A percentile compares a stretch with the other conserved stretches of the same genome.
phyloP scores from a whole-genome alignment of 148 eudicot species.

The Cornus controversa region DNA sequence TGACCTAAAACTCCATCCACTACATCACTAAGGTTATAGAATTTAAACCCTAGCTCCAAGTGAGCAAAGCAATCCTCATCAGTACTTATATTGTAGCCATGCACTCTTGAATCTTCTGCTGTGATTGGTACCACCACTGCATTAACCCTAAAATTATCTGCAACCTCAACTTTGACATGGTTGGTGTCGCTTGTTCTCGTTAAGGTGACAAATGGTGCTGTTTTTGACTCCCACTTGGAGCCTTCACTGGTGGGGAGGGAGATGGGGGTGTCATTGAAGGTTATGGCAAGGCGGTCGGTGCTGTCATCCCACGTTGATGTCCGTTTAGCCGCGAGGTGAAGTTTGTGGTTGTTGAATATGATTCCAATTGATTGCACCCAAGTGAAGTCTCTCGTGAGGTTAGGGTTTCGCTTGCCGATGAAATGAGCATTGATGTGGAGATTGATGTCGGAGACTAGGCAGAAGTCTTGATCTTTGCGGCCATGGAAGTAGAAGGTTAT shows the following conservation, averaged over 20 bases:
- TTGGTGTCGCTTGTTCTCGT: conserved; percentile 10
- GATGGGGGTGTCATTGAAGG: not conserved
- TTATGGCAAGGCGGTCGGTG: conserved; percentile 10
- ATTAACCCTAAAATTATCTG: not conserved
- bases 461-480: conserved; percentile 18
- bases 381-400: conserved; percentile 24
- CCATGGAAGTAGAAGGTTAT: conserved; percentile 26
- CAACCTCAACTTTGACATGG: conserved; percentile 2
- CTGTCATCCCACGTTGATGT: conserved; percentile 13
- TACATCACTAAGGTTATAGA: conserved; percentile 4
- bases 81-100: conserved; percentile 2
- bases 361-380: conserved; percentile 40
- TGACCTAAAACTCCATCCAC: conserved; percentile 20
- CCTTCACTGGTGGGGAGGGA: conserved; percentile 7
- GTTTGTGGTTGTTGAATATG: conserved; percentile 11
- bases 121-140: conserved; percentile 15
- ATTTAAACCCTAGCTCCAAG: conserved; percentile 18
- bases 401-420: conserved; percentile 25
- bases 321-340: conserved; percentile 5
- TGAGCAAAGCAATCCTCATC: conserved; percentile 18
- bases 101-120: conserved; percentile 12
- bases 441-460: conserved; percentile 18
- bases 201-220: not conserved
- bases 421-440: conserved; percentile 27
- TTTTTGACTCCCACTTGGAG: not conserved